phyloP scores from a whole-genome alignment of 225 moss, liverwort and hornwort species.

The Marchantia paleacea region DNA sequence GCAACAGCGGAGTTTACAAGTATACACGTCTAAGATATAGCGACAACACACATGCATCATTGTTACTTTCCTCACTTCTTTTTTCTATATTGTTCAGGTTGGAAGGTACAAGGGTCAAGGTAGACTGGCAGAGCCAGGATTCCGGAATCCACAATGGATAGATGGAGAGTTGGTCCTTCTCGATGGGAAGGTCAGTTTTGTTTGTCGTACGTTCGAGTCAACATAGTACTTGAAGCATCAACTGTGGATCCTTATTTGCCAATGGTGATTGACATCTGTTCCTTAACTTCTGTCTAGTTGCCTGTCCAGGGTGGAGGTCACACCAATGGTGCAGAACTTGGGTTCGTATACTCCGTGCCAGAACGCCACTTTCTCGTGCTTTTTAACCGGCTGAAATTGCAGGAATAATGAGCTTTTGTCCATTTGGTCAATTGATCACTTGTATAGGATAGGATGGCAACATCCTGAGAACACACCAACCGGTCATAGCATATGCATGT shows the following conservation, averaged over 20 bases:
- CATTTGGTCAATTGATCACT: conserved; percentile 1
- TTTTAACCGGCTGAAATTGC: conserved; percentile 84
- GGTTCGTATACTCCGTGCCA: conserved; percentile 93
- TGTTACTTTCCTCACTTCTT: not conserved
- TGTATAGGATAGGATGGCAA: conserved; percentile 38
- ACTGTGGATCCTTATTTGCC: not conserved
- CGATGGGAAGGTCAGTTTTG: conserved; percentile 74
- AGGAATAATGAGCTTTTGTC: conserved; percentile 36
- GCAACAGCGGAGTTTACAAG: no score
- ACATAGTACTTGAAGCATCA: not conserved
- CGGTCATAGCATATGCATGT: conserved; percentile 6
- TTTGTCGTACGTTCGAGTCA: not conserved
- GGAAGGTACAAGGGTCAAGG: conserved; percentile 99
- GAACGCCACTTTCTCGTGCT: conserved; percentile 98
- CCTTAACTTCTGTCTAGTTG: conserved; percentile 18
- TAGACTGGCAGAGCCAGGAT: conserved; percentile 96
- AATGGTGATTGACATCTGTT: conserved; percentile 4
- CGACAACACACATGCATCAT: no score
- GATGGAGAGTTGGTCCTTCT: conserved; percentile 96
- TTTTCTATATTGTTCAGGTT: conserved; percentile 41
- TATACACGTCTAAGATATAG: no score
- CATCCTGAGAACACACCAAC: conserved; percentile 11
- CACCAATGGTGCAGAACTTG: conserved; percentile 96
- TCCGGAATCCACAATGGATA: conserved; percentile 98
- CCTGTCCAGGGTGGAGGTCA: conserved; percentile 81